Percentiles rank a stretch among this genome's conserved stretches.
phyloP scores from a whole-genome alignment of 805 yeast species.

The Cyberlindnera mycetangii region DNA sequence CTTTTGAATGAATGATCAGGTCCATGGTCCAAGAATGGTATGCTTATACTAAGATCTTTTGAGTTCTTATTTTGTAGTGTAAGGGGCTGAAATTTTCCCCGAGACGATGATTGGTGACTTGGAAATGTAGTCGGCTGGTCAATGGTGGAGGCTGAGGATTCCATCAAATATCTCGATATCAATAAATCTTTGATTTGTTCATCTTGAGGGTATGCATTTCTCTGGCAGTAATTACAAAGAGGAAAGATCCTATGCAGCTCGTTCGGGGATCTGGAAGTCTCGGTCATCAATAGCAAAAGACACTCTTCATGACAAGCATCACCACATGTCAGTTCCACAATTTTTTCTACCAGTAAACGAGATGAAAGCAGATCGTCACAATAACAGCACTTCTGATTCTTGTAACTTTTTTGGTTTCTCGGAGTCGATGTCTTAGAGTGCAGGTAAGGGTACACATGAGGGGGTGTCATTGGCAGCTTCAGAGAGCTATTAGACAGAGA shows the following conservation, averaged over 20 bases:
- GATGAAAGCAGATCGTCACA: slow-evolving; percentile 41
- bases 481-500: neutral
- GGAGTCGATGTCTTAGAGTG: slow-evolving; percentile 17
- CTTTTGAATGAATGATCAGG: neutral
- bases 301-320: slow-evolving; percentile 47
- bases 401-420: slow-evolving; percentile 19
- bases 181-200: slow-evolving; percentile 21
- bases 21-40: slow-evolving; percentile 14
- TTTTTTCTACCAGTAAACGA: slow-evolving; percentile 35
- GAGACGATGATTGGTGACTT: neutral
- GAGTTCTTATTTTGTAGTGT: slow-evolving; percentile 25
- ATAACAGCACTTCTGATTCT: slow-evolving; percentile 35
- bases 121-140: too few relatives aligned
- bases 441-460: slow-evolving; percentile 21
- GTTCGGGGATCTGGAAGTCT: slow-evolving; percentile 2
- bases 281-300: slow-evolving; percentile 28
- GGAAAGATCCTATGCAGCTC: slow-evolving; percentile 25
- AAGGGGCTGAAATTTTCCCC: slow-evolving; percentile 14
- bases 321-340: slow-evolving; percentile 41
- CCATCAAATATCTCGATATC: slow-evolving; percentile 20
- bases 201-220: slow-evolving; percentile 23
- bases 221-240: slow-evolving; percentile 21
- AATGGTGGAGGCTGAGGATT: slow-evolving; percentile 5
- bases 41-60: slow-evolving; percentile 26
- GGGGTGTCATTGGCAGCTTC: slow-evolving; percentile 7